Evolutionary conservation across 352 stramenopile species (phyloP), one percentile per base, ranked within the genome.

Genomic region (Halophytophthora polymorphica): DNA sequence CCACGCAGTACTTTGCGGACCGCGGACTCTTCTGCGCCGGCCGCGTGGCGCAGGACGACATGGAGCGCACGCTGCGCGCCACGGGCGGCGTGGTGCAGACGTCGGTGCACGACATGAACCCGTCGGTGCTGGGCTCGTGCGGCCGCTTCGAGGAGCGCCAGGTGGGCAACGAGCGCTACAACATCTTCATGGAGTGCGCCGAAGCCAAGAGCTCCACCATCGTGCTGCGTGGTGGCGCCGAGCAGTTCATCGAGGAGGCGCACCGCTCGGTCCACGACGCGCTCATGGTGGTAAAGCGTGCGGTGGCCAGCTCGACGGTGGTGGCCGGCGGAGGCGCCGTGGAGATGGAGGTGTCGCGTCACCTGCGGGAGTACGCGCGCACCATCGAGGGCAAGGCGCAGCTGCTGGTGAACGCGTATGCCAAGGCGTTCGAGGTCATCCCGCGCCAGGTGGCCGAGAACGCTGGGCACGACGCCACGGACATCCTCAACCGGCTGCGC

Each of bases 1-100:
- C 96, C 1, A 99, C 97, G 35, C 97, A 99, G 71, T 99, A 99
- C 83, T 99, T 99, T 81, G 96, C 97, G 2, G 97, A 99, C 75
- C 75, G 96, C 22, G 96, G 96, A 14, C 64, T 99, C 1, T 99
- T 99, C 71, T 99, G 96, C 73, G 97, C 97, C 0, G 97, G 97
- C 37, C 90, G 97, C 50, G 96, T 99, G 2, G 70, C 88, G 1
- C 93, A 98, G 62, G 96, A 97, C 44, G 97, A 99, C 70, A 95
- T 99, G 82, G 95, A 98, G 58, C 83, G 97, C 45, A 97, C 98
- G 12, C 86, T 89, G 25, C 95, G 96, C 64, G 96, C 97, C 6
- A 99, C 96, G 2, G 97, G 97, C 37, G 97, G 85, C 35, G 74
- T 87, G 22, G 81, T 99, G 50, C 90, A 98, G 73, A 97, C 90